A percentile compares a stretch with the other conserved stretches of the same genome.
Evolutionary conservation across 208 protist species (phyloP).

Genomic region (Crithidia bombi): DNA sequence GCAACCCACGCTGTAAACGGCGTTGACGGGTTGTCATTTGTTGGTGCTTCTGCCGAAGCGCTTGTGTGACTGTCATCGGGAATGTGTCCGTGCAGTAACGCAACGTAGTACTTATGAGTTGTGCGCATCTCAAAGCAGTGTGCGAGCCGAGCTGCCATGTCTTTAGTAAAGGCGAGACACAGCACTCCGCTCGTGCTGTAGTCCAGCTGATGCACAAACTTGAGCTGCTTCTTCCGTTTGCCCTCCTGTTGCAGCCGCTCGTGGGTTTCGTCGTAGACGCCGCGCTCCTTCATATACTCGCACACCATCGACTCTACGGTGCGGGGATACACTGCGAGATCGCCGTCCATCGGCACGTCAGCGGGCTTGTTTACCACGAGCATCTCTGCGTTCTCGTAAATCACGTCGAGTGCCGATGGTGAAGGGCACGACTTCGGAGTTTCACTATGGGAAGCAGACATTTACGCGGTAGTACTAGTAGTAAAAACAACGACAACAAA

Average conservation of each 20-base stretch:
- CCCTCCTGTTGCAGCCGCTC: constrained; percentile 31
- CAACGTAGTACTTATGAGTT: constrained; percentile 81
- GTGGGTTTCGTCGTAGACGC: constrained; percentile 39
- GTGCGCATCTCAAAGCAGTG: constrained; percentile 91
- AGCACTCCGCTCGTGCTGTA: constrained; percentile 90
- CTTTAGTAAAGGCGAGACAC: constrained; percentile 85
- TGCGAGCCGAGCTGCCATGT: constrained; percentile 71
- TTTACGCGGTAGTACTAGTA: too few relatives aligned
- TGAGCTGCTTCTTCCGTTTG: constrained; percentile 64
- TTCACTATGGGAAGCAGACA: not conserved
- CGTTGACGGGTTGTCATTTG: not conserved
- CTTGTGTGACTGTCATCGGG: constrained; percentile 6
- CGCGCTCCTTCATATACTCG: constrained; percentile 38
- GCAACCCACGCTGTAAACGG: constrained; percentile 11
- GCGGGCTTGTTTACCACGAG: constrained; percentile 89
- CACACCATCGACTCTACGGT: constrained; percentile 71
- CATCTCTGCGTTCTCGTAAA: constrained; percentile 78
- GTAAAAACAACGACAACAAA: not conserved
- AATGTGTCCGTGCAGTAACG: constrained; percentile 76
- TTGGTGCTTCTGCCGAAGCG: not conserved
- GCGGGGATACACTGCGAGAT: constrained; percentile 8
- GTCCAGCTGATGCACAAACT: constrained; percentile 94
- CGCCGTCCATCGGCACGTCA: constrained; percentile 87
- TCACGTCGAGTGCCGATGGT: constrained; percentile 13
- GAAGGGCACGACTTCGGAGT: not conserved